Percentiles rank a stretch among this genome's conserved stretches.
phyloP scores from a whole-genome alignment of 2,329 filamentous ascomycete genomes.

The Aspergillus puulaauensis region DNA sequence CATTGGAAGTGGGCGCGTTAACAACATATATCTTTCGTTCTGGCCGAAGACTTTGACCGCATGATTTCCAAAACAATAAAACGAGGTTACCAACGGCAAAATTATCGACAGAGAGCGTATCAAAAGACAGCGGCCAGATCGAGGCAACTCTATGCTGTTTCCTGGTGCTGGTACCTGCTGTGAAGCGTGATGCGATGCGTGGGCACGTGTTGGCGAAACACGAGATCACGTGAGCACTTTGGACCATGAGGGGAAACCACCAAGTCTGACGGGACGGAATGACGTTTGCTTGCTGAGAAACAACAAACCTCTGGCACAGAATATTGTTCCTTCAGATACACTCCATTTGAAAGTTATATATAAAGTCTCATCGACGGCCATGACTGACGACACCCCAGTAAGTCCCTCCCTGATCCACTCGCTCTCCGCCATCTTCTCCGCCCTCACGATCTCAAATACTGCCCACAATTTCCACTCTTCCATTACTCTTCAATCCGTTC shows the following conservation, averaged over 20 bases:
- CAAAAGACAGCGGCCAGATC: not conserved
- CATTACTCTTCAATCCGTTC: not conserved
- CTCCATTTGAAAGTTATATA: not conserved
- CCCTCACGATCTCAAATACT: conserved; percentile 6
- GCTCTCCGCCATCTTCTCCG: conserved; percentile 9
- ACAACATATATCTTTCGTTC: conserved; percentile 4
- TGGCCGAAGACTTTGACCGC: not conserved
- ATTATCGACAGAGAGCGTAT: not conserved
- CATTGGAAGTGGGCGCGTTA: not conserved
- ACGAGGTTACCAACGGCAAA: not conserved
- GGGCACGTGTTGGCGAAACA: conserved; percentile 22
- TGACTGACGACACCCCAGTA: conserved; percentile 20
- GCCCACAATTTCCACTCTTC: conserved; percentile 3
- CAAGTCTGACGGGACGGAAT: not conserved
- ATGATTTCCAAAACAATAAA: not conserved
- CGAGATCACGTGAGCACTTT: conserved; percentile 31
- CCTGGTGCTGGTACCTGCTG: not conserved
- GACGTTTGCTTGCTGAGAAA: not conserved
- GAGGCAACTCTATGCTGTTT: not conserved
- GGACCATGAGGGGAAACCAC: conserved; percentile 1
- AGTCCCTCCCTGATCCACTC: conserved; percentile 8
- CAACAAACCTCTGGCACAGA: not conserved
- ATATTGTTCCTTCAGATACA: not conserved
- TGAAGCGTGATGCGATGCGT: not conserved
- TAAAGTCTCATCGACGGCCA: conserved; percentile 5